Evolutionary conservation across 2,329 filamentous ascomycete species (phyloP).

Genomic region (Diaporthe ilicicola): DNA sequence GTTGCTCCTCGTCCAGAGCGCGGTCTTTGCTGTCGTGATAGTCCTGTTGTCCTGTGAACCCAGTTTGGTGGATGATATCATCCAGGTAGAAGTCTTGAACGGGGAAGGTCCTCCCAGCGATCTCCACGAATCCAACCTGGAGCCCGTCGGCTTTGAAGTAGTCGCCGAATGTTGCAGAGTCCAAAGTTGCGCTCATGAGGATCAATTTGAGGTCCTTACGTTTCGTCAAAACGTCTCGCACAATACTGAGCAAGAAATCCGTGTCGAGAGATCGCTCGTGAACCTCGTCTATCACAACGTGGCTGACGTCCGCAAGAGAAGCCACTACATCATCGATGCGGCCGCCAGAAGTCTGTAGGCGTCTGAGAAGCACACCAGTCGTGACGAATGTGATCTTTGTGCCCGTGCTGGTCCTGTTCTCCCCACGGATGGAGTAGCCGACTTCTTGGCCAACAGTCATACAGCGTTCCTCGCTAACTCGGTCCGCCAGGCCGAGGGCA

Average conservation of each 20-base stretch:
- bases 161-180: conserved; percentile 82
- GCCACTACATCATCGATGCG: conserved; percentile 80
- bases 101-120: conserved; percentile 87
- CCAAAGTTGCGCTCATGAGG: conserved; percentile 95
- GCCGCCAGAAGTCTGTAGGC: conserved; percentile 89
- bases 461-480: conserved; percentile 92
- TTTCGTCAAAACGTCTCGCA: conserved; percentile 80
- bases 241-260: conserved; percentile 88
- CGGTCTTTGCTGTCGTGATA: conserved; percentile 57
- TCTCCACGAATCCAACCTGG: conserved; percentile 82
- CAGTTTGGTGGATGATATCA: conserved; percentile 82
- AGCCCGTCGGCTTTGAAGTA: conserved; percentile 79
- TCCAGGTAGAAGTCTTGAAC: conserved; percentile 92
- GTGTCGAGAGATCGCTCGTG: conserved; percentile 96
- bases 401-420: conserved; percentile 75
- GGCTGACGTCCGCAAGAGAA: conserved; percentile 88
- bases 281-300: conserved; percentile 95
- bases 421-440: conserved; percentile 90
- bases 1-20: conserved; percentile 37
- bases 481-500: conserved; percentile 90
- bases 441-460: conserved; percentile 84
- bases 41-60: conserved; percentile 66
- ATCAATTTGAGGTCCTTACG: conserved; percentile 87
- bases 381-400: conserved; percentile 97
- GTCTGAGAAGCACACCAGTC: conserved; percentile 88